Evolutionary conservation across 2,329 filamentous ascomycete species (phyloP), one percentile per base, ranked within the genome.

Genomic region (Trichothecium roseum): DNA sequence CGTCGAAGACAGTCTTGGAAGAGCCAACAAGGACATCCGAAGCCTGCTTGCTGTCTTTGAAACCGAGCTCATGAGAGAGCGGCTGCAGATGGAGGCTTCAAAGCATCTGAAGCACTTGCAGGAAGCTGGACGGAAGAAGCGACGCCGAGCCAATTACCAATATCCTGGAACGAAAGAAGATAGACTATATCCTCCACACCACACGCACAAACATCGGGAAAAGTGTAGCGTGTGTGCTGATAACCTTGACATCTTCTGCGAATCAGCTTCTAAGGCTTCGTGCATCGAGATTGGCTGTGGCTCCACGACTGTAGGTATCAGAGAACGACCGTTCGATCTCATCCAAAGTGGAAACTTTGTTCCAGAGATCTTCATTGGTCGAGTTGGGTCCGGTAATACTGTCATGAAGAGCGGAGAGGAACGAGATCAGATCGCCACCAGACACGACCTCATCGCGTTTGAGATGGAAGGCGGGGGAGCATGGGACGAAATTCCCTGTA

Each of bases 391-490:
- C 0, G 59, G 50, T 5, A 51, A 66, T 17, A 48, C 37, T 2
- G 54, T 65, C 1, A 50, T 64, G 36, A 62, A 56, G 17, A 54
- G 52, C 2, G 56, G 50, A 1, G 30, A 46, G 8, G 43, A 54
- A 4, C 51, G 63, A 8, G 60, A 66, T 30, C 24, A 29, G 0
- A 41, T 63, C 13, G 49, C 54, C 1, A 10, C 27, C 10, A 2
- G 36, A 4, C 30, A 50, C 0, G 17, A 36, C 1, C 17, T 54
- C 1, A 44, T 57, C 7, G 54, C 40, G 0, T 55, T 55, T 16
- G 57, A 58, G 40, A 59, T 51, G 51, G 56, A 57, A n/a, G 51
- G 50, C 0, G 54, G 54, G 1, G 57, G 57, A 0, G 31, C 47
- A 0, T 57, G 47, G 48, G 50, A 55, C 2, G 42, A 46, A 0